These are phyloP conservation scores for Carex arenaria DNA, from an alignment of 202 grass and related monocot genomes.

Conservation along the genomic window DNA sequence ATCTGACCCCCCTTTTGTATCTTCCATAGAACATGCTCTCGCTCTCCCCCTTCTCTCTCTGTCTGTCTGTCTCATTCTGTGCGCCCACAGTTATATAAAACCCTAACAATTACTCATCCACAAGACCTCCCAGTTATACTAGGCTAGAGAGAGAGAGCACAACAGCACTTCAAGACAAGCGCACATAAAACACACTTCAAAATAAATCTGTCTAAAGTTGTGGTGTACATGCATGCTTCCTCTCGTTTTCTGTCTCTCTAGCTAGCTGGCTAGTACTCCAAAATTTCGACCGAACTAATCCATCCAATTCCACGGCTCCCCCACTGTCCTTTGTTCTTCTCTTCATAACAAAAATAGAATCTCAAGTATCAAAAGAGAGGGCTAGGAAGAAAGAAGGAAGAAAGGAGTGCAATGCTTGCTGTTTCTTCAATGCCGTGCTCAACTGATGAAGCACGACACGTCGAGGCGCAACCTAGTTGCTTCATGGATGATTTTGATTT, in stretches of 20 bases:
- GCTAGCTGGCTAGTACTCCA: conserved; percentile 24
- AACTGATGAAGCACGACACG: conserved; percentile 2
- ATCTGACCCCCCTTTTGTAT: conserved; percentile 33
- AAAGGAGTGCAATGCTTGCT: conserved; percentile 42
- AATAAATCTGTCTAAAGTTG: conserved; percentile 65
- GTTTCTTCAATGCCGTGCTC: conserved; percentile 35
- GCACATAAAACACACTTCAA: conserved; percentile 38
- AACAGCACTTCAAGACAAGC: conserved; percentile 40
- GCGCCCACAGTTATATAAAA: neutral
- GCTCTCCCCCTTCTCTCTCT: conserved; percentile 8
- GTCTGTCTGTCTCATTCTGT: conserved; percentile 1
- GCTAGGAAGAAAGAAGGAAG: no score
- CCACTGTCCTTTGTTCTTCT: conserved; percentile 10
- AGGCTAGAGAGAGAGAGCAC: conserved; percentile 36
- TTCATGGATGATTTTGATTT: conserved; percentile 49
- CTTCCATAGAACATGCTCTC: conserved; percentile 33
- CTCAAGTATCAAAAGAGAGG: neutral
- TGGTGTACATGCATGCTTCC: conserved; percentile 50
- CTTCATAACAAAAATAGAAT: neutral
- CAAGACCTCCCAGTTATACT: conserved; percentile 50
- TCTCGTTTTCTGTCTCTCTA: conserved; percentile 31
- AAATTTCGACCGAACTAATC: conserved; percentile 6
- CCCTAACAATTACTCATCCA: conserved; percentile 52
- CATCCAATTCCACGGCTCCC: neutral
- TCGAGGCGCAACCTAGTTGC: neutral